phyloP scores from a whole-genome alignment of 73 alveolate genomes.

The Tetrahymena elliotti region DNA sequence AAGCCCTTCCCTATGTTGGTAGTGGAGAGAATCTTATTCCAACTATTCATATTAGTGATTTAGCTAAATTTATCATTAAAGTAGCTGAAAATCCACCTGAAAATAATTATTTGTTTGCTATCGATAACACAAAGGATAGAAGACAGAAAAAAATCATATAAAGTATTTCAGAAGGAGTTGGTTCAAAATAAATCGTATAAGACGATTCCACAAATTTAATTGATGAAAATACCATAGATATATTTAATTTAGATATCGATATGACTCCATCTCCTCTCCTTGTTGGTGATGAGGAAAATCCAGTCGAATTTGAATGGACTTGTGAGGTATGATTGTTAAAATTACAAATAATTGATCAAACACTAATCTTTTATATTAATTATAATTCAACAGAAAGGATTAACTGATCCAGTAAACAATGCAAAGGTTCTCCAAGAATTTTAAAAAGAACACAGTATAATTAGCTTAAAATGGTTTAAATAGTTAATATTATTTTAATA shows the following conservation, averaged over 20 bases:
- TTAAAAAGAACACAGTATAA: neutral
- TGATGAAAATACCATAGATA: conserved; percentile 55
- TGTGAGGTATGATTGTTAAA: conserved; percentile 31
- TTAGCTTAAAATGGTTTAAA: neutral
- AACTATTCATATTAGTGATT: conserved; percentile 90
- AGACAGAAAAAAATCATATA: conserved; percentile 69
- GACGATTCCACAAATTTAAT: conserved; percentile 44
- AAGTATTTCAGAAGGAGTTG: conserved; percentile 86
- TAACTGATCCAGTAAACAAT: neutral
- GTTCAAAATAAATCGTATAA: conserved; percentile 66
- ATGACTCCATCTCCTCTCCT: conserved; percentile 15
- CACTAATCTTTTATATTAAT: neutral
- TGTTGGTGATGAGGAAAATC: conserved; percentile 45
- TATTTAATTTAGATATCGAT: conserved; percentile 31
- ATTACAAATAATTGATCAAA: neutral
- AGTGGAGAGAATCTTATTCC: conserved; percentile 88
- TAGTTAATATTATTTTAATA: neutral
- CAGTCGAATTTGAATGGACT: conserved; percentile 61
- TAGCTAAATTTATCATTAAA: conserved; percentile 72
- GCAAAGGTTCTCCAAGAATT: neutral
- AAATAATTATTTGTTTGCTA: conserved; percentile 78
- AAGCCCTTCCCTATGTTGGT: conserved; percentile 41
- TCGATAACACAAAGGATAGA: conserved; percentile 81
- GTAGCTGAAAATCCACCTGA: conserved; percentile 77
- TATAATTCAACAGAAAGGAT: neutral